phyloP scores from a whole-genome alignment of 2,329 filamentous ascomycete species.

The Trichophyton benhamiae region DNA sequence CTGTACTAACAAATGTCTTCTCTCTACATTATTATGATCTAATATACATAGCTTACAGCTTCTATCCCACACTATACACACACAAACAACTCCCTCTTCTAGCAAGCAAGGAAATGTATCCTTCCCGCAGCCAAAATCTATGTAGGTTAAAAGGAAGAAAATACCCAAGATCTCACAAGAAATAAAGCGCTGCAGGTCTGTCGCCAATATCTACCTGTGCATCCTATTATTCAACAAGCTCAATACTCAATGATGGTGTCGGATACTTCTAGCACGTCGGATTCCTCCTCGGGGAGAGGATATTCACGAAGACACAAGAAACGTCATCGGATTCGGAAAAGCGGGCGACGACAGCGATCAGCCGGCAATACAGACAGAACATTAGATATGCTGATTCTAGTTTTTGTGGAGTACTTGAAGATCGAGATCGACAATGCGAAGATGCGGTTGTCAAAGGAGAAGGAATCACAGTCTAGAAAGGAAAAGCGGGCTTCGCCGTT shows the following conservation, averaged over 20 bases:
- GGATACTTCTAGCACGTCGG: neutral
- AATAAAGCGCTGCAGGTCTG: neutral
- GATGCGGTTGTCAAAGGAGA: slow-evolving; percentile 3
- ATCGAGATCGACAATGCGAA: slow-evolving; percentile 7
- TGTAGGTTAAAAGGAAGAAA: neutral
- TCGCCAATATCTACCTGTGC: neutral
- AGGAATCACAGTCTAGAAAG: neutral
- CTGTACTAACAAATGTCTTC: neutral
- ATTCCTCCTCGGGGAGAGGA: neutral
- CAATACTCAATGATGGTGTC: neutral
- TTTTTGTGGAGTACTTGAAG: slow-evolving; percentile 1
- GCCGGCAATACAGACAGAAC: neutral
- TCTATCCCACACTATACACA: neutral
- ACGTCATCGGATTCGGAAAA: neutral
- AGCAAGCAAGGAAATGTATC: neutral
- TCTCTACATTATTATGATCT: neutral
- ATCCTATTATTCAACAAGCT: neutral
- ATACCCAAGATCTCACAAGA: neutral
- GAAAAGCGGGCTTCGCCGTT: neutral
- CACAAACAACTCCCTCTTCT: neutral
- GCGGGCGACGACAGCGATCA: neutral
- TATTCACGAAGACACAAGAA: neutral
- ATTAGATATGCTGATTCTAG: slow-evolving; percentile 1
- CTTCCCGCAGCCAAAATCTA: neutral
- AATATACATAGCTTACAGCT: neutral